A percentile compares a stretch with the other conserved stretches of the same genome.
Evolutionary conservation across 805 yeast species (phyloP).

Genomic region (Candida qinlingensis): DNA sequence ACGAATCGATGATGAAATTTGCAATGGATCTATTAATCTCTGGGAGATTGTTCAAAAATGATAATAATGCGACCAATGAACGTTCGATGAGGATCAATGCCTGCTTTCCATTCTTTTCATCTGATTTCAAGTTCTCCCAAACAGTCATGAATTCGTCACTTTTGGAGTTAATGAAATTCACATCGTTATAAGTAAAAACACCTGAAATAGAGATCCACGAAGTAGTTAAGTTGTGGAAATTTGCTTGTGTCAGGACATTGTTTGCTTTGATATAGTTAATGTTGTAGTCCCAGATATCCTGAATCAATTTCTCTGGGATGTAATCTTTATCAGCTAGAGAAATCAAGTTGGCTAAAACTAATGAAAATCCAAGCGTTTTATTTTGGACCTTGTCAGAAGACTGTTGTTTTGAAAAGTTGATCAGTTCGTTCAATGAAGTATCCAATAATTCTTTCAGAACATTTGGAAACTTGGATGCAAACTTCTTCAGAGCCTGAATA

Average conservation of each 20-base stretch:
- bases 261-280: conserved; percentile 29
- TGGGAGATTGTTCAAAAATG: conserved; percentile 36
- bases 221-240: conserved; percentile 34
- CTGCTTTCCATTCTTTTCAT: conserved; percentile 33
- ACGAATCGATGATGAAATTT: conserved; percentile 37
- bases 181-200: conserved; percentile 52
- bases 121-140: conserved; percentile 57
- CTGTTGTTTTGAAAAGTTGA: conserved; percentile 27
- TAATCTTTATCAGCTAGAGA: conserved; percentile 33
- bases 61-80: conserved; percentile 51
- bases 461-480: conserved; percentile 30
- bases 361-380: conserved; percentile 35
- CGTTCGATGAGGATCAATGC: conserved; percentile 49
- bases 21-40: conserved; percentile 42
- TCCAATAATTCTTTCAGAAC: conserved; percentile 33
- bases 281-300: conserved; percentile 40
- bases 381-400: conserved; percentile 23
- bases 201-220: conserved; percentile 66
- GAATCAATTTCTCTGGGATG: conserved; percentile 39
- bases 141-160: conserved; percentile 52
- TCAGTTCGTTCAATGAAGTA: conserved; percentile 29
- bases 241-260: conserved; percentile 26
- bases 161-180: conserved; percentile 47
- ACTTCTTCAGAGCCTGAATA: conserved; percentile 29
- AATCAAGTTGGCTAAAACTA: conserved; percentile 32